Conservation (phyloP, 805 yeast species). For the Ogataea philodendri region DNA sequence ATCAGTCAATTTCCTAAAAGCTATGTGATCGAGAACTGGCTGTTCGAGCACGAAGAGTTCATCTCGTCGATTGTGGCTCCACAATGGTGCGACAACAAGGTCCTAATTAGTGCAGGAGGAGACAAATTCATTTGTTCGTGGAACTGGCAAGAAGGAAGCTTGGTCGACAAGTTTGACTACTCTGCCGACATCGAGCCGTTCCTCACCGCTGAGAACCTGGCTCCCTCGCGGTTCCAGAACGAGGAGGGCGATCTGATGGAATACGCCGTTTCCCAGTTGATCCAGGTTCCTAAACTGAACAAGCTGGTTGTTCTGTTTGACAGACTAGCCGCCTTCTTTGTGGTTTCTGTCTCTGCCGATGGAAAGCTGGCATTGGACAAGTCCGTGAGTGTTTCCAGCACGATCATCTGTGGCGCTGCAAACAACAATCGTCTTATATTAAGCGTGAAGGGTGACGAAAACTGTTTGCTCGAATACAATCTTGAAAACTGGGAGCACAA, state of each 20-base stretch:
- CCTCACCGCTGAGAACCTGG: constrained; percentile 56
- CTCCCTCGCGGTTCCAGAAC: constrained; percentile 63
- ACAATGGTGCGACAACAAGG: constrained; percentile 41
- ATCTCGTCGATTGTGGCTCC: constrained; percentile 66
- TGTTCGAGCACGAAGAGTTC: constrained; percentile 85
- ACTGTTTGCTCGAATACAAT: constrained; percentile 24
- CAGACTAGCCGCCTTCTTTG: constrained; percentile 42
- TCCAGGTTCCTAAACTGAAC: constrained; percentile 30
- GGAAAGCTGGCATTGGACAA: constrained; percentile 34
- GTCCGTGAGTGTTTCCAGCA: constrained; percentile 30
- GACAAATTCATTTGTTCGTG: constrained; percentile 72
- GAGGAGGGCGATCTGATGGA: constrained; percentile 48
- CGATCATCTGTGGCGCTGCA: constrained; percentile 28
- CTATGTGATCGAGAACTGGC: constrained; percentile 73
- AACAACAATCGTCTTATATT: constrained; percentile 26
- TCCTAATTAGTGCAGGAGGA: constrained; percentile 87
- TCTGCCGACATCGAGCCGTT: constrained; percentile 42
- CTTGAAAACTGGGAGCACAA: constrained; percentile 23
- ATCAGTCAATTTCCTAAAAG: constrained; percentile 77
- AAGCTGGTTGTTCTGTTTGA: constrained; percentile 47
- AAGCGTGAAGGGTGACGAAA: constrained; percentile 26
- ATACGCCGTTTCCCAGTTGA: constrained; percentile 43
- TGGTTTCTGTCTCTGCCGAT: constrained; percentile 34
- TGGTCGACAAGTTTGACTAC: constrained; percentile 41
- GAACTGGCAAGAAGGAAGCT: constrained; percentile 59